A percentile compares a stretch with the other conserved stretches of the same genome.
Evolutionary conservation across 257 asterid species (phyloP).

Genomic region (Plantago major): DNA sequence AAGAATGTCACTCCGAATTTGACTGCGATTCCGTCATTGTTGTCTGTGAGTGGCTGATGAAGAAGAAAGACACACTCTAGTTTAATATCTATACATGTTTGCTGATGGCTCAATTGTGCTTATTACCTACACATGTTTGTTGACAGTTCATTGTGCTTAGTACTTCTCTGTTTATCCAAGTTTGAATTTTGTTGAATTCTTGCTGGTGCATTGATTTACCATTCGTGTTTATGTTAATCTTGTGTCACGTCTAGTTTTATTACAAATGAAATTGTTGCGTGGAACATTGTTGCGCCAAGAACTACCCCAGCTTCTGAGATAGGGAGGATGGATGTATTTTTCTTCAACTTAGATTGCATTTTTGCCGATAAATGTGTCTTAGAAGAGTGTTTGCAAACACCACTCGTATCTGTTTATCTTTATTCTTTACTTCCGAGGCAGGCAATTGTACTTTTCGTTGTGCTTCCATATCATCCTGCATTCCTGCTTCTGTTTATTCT

Average conservation of each 20-base stretch:
- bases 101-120: slow-evolving; percentile 26
- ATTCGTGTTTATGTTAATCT: slow-evolving; percentile 27
- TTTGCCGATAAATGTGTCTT: no score
- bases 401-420: no score
- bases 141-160: slow-evolving; percentile 34
- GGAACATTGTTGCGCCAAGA: slow-evolving; percentile 18
- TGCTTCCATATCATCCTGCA: no score
- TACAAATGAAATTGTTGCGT: slow-evolving; percentile 5
- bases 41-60: slow-evolving; percentile 60
- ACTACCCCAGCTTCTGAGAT: slow-evolving; percentile 23
- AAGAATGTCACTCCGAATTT: slow-evolving; percentile 64
- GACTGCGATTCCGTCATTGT: slow-evolving; percentile 81
- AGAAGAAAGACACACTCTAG: not conserved
- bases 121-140: slow-evolving; percentile 34
- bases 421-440: no score
- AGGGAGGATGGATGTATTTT: not conserved
- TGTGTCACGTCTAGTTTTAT: slow-evolving; percentile 10
- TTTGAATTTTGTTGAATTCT: slow-evolving; percentile 17
- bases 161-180: slow-evolving; percentile 30
- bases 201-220: slow-evolving; percentile 20
- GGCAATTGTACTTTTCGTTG: no score
- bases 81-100: no score
- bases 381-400: no score
- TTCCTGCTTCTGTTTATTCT: no score
- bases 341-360: no score